phyloP scores from a whole-genome alignment of 768 basidiomycete genomes.

The Gloeostereum incarnatum region DNA sequence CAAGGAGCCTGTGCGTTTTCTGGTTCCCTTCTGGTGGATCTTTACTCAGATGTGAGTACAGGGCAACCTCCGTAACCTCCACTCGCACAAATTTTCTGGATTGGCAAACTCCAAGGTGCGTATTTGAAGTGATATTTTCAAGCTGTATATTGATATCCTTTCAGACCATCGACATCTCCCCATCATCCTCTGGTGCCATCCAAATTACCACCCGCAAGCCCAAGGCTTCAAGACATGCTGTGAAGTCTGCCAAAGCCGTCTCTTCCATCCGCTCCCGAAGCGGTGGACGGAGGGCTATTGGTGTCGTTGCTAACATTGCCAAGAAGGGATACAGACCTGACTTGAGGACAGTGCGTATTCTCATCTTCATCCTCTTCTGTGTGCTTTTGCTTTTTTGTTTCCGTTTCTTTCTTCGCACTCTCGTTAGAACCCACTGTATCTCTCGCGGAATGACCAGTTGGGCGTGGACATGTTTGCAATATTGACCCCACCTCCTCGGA shows the following conservation, averaged over 20 bases:
- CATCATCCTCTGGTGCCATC: slow-evolving; percentile 39
- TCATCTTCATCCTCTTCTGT: neutral
- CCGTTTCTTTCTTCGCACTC: slow-evolving; percentile 43
- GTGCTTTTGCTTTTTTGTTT: slow-evolving; percentile 5
- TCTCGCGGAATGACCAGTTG: slow-evolving; percentile 66
- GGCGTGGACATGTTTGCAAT: slow-evolving; percentile 94
- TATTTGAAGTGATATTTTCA: neutral
- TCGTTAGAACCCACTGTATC: slow-evolving; percentile 90
- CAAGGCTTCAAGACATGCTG: slow-evolving; percentile 42
- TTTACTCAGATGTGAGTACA: slow-evolving; percentile 17
- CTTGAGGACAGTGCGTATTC: slow-evolving; percentile 60
- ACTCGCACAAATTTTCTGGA: slow-evolving; percentile 92
- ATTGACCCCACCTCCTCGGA: slow-evolving; percentile 38
- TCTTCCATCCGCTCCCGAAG: slow-evolving; percentile 57
- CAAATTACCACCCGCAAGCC: slow-evolving; percentile 58
- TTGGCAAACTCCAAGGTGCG: slow-evolving; percentile 75
- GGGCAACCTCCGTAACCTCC: slow-evolving; percentile 83
- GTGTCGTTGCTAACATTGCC: slow-evolving; percentile 48
- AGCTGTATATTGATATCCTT: slow-evolving; percentile 1
- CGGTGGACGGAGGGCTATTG: slow-evolving; percentile 60
- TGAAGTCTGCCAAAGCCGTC: slow-evolving; percentile 37
- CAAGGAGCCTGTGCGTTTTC: slow-evolving; percentile 62
- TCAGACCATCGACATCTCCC: slow-evolving; percentile 60
- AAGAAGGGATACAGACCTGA: slow-evolving; percentile 73
- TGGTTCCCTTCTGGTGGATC: slow-evolving; percentile 3